A percentile compares a stretch with the other conserved stretches of the same genome.
These are phyloP conservation scores for Lecanosticta acicola DNA, from an alignment of 2,329 filamentous ascomycete species.

Conservation along the genomic window DNA sequence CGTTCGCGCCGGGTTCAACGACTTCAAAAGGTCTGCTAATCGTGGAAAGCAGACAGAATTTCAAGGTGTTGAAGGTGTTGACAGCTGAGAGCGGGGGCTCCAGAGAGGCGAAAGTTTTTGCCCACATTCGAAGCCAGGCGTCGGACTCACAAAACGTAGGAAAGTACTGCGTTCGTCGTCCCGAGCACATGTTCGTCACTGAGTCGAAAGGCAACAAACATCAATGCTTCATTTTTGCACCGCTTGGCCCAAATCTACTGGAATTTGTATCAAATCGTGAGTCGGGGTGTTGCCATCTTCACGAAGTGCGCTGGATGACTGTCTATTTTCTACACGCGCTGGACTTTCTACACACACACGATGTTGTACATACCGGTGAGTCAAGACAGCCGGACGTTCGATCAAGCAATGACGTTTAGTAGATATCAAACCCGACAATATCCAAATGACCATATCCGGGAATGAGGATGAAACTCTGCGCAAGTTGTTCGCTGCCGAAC, in stretches of 20 bases:
- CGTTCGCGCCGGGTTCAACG: too few relatives aligned
- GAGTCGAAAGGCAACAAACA: not conserved
- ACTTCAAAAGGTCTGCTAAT: too few relatives aligned
- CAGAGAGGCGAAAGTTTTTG: constrained; percentile 1
- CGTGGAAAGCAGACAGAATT: constrained; percentile 3
- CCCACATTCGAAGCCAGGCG: not conserved
- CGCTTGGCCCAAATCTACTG: constrained; percentile 3
- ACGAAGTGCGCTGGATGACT: constrained; percentile 4
- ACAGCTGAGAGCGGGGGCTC: not conserved
- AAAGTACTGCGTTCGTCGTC: constrained; percentile 2
- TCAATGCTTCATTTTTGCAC: constrained; percentile 2
- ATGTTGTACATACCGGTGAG: constrained; percentile 5
- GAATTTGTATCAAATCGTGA: constrained; percentile 1
- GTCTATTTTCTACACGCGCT: constrained; percentile 5
- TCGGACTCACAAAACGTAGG: not conserved
- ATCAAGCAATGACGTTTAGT: not conserved
- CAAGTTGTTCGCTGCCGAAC: not conserved
- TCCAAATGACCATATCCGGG: constrained; percentile 4
- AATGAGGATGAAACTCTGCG: not conserved
- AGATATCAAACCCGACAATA: constrained; percentile 9
- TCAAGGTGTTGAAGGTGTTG: constrained; percentile 7
- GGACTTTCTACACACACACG: constrained; percentile 3
- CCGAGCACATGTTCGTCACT: constrained; percentile 1
- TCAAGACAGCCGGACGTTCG: not conserved
- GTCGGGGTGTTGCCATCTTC: not conserved